Evolutionary conservation across 1,139 yeast genomes (phyloP).

Genomic region (Pichia sp.): DNA sequence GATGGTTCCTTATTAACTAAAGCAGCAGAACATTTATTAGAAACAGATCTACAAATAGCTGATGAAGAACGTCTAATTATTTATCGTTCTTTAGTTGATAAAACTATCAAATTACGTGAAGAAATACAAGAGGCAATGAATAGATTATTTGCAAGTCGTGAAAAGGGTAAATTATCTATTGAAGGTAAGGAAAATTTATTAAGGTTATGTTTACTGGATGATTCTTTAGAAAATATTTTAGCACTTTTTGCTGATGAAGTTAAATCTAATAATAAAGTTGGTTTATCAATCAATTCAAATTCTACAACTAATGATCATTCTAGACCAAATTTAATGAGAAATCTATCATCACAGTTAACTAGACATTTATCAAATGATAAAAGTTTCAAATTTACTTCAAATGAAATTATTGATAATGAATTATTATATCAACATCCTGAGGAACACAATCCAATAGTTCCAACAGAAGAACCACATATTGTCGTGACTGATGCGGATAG

Average conservation of each 20-base stretch:
- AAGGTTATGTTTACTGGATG: conserved; percentile 61
- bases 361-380: conserved; percentile 48
- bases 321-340: conserved; percentile 24
- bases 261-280: conserved; percentile 1
- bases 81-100: conserved; percentile 42
- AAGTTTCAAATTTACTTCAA: conserved; percentile 51
- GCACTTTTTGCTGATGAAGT: conserved; percentile 45
- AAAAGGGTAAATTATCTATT: conserved; percentile 47
- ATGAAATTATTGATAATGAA: conserved; percentile 43
- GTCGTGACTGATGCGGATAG: conserved; percentile 58
- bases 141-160: conserved; percentile 52
- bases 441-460: conserved; percentile 4
- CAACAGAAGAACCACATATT: conserved; percentile 48
- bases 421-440: conserved; percentile 20
- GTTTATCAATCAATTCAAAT: conserved; percentile 26
- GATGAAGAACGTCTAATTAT: conserved; percentile 31
- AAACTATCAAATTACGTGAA: conserved; percentile 46
- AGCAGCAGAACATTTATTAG: conserved; percentile 56
- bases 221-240: conserved; percentile 62
- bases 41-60: conserved; percentile 18
- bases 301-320: conserved; percentile 1
- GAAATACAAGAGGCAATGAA: conserved; percentile 58
- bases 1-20: conserved; percentile 57
- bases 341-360: conserved; percentile 24
- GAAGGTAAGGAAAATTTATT: conserved; percentile 72